Percentiles rank a stretch among this genome's conserved stretches.
Evolutionary conservation across 176 grass and related monocot genomes (phyloP).

Genomic region (Raddia guianensis): DNA sequence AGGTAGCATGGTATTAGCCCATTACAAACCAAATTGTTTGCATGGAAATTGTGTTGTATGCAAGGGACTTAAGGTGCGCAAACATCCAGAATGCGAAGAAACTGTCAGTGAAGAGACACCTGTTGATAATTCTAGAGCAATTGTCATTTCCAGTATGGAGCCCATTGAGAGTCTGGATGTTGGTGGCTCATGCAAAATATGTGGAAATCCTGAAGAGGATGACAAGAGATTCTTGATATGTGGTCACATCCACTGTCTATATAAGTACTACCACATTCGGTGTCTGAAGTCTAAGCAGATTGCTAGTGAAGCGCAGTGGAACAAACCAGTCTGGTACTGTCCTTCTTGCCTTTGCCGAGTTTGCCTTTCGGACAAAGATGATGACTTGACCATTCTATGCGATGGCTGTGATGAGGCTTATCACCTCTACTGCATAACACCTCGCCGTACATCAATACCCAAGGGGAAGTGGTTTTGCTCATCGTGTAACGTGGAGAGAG

Average conservation of each 20-base stretch:
- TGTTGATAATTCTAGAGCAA: conserved; percentile 43
- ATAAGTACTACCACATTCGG: conserved; percentile 79
- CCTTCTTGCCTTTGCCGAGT: conserved; percentile 84
- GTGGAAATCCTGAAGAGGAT: conserved; percentile 66
- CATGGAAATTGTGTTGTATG: conserved; percentile 56
- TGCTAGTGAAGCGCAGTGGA: conserved; percentile 44
- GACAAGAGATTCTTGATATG: conserved; percentile 79
- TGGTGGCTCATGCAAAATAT: conserved; percentile 70
- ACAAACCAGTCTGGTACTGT: conserved; percentile 73
- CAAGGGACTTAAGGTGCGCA: conserved; percentile 48
- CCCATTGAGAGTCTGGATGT: conserved; percentile 29
- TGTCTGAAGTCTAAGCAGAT: conserved; percentile 73
- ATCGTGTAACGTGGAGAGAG: conserved; percentile 56
- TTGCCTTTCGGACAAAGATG: conserved; percentile 75
- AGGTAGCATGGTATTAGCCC: conserved; percentile 14
- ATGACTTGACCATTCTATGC: conserved; percentile 75
- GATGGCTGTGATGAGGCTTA: conserved; percentile 85
- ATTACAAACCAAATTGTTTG: conserved; percentile 21
- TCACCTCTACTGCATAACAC: conserved; percentile 86
- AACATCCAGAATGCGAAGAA: conserved; percentile 31
- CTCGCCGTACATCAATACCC: conserved; percentile 59
- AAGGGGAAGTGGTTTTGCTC: conserved; percentile 82
- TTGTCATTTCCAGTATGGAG: conserved; percentile 36
- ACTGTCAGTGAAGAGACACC: conserved; percentile 5
- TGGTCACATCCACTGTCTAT: conserved; percentile 65